Evolutionary conservation across 75 land plant genomes (phyloP).

Genomic region (Picea sitchensis): DNA sequence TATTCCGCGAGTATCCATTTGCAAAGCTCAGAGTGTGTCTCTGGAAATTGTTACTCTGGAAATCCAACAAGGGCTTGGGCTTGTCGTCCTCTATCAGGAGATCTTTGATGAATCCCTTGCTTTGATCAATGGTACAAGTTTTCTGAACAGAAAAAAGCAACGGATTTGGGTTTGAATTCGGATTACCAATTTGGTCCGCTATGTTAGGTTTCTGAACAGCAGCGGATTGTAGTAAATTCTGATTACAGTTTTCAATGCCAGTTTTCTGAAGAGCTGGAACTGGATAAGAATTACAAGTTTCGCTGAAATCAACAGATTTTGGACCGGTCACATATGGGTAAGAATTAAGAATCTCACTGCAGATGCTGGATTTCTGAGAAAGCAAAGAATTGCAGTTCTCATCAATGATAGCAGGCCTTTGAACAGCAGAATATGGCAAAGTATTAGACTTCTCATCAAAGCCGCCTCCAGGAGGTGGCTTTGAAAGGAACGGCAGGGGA

Average conservation of each 20-base stretch:
- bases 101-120: background rate
- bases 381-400: background rate
- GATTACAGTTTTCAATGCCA: background rate
- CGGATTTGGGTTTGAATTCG: background rate
- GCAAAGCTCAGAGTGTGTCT: background rate
- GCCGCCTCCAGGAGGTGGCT: background rate
- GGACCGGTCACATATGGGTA: background rate
- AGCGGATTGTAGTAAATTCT: background rate
- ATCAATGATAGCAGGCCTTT: background rate
- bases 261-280: background rate
- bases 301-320: background rate
- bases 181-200: background rate
- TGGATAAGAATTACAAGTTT: background rate
- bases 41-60: background rate
- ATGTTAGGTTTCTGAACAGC: background rate
- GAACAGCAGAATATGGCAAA: background rate
- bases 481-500: background rate
- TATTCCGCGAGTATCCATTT: background rate
- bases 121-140: background rate
- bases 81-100: background rate
- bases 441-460: slow-evolving; percentile 2
- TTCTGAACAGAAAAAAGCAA: background rate
- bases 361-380: background rate
- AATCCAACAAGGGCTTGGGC: background rate
- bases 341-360: background rate